phyloP scores from a whole-genome alignment of 2,329 filamentous ascomycete species.

The Apiospora koreana region DNA sequence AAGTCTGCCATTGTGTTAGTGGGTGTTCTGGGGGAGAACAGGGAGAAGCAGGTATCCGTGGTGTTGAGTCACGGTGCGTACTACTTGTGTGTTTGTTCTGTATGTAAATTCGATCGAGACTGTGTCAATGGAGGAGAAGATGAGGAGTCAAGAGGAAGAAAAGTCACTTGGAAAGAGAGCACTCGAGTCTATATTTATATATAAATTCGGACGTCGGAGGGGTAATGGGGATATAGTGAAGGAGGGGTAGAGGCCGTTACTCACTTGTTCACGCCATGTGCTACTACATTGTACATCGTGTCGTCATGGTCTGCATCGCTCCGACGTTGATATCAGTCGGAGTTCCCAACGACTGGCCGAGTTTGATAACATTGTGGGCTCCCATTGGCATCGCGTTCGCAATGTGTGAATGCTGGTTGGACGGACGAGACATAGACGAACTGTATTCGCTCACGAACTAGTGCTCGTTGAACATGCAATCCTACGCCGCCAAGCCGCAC shows the following conservation, averaged over 20 bases:
- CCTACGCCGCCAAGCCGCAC: not conserved
- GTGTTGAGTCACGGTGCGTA: slow-evolving; percentile 10
- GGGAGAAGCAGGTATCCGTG: slow-evolving; percentile 4
- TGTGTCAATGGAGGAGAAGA: not conserved
- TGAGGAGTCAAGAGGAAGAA: not conserved
- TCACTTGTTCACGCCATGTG: slow-evolving; percentile 6
- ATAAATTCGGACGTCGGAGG: not conserved
- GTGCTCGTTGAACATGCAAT: not conserved
- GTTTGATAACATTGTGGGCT: not conserved
- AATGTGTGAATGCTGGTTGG: not conserved
- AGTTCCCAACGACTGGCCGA: not conserved
- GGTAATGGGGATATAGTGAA: not conserved
- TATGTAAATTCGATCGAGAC: not conserved
- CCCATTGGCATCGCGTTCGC: not conserved
- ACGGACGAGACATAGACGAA: not conserved
- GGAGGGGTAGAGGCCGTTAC: not conserved
- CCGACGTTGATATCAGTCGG: not conserved
- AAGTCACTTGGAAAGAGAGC: not conserved
- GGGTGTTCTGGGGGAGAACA: not conserved
- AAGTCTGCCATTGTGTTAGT: slow-evolving; percentile 8
- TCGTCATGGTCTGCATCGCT: not conserved
- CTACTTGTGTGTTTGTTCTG: not conserved
- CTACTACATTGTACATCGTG: not conserved
- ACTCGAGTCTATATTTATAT: not conserved
- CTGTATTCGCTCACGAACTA: not conserved